Evolutionary conservation across 2,329 filamentous ascomycete species (phyloP).

Genomic region (Hirsutella rhossiliensis): DNA sequence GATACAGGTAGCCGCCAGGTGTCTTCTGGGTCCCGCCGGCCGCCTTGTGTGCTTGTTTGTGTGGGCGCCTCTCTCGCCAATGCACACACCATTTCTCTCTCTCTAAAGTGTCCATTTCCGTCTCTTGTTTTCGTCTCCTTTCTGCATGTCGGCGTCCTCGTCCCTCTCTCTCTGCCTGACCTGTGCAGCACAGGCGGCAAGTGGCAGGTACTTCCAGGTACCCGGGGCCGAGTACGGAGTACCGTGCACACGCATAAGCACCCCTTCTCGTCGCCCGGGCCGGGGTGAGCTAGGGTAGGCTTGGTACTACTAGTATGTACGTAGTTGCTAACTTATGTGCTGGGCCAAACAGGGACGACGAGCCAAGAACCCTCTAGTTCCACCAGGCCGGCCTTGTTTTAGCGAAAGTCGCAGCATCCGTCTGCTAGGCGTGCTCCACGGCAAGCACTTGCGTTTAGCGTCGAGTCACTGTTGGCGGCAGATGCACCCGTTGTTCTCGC

Average conservation of each 20-base stretch:
- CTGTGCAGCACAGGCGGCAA: neutral
- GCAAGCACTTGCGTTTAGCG: too few species aligned
- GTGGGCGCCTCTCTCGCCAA: too few species aligned
- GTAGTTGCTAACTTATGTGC: neutral
- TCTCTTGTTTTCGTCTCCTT: neutral
- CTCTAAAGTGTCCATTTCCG: neutral
- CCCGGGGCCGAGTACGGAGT: neutral
- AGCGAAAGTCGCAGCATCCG: neutral
- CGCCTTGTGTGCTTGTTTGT: too few species aligned
- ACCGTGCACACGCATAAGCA: neutral
- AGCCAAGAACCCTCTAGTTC: neutral
- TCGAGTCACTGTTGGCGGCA: too few species aligned
- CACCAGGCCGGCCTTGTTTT: constrained; percentile 1
- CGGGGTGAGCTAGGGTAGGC: constrained; percentile 1
- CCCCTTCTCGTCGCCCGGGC: constrained; percentile 1
- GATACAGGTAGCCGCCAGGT: neutral
- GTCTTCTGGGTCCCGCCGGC: neutral
- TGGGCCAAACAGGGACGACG: constrained; percentile 1
- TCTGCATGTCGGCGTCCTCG: neutral
- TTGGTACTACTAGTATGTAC: neutral
- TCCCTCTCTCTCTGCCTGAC: neutral
- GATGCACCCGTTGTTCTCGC: too few species aligned
- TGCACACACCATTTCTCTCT: too few species aligned
- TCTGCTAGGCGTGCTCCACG: too few species aligned
- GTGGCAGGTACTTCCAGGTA: neutral